Base-by-base conservation (phyloP, 2,329 filamentous ascomycete species). In the Aspergillus piperis region DNA sequence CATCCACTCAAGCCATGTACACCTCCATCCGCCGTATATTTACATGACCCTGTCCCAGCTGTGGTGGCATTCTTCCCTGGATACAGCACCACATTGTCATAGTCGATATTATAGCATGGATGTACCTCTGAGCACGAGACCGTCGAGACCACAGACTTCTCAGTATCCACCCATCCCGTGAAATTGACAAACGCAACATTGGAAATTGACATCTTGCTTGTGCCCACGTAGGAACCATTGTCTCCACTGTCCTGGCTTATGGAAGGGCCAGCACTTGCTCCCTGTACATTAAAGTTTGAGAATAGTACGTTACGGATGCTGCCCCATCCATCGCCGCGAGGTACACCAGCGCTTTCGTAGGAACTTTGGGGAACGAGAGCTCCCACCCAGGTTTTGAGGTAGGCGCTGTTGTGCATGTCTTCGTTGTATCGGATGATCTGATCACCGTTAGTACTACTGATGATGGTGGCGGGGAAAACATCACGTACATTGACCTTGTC, bases 331-430 rank as follows among this genome's bases (percentile, higher is more conserved):
- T 78, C 82, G 10, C 83, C 83, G 4, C 81, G 75, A 3, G 83
- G 82, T 38, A 77, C 69, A 19, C 75, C 78, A 7, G 72, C 81
- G 56, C 74, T 80, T 65, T 86, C 83, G 64, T 86, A 86, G 6
- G 66, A 70, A 17, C 69, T 67, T 63, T 84, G 80, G 0, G 76
- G 75, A 0, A 81, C 77, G 2, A 79, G 75, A 1, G 72, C 78
- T 3, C 84, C 83, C 3, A 84, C 75, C 81, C 82, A 86, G 0
- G 83, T 85, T 66, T 86, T 86, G 69, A 86, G 83, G 64, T 85
- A 84, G 0, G 80, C 82, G 13, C 72, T 71, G 61, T 81, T 79
- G 57, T 80, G 73, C 74, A 82, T 80, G 61, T 82, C 77, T 15
- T 78, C 71, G 56, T 82, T 82, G 65, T 79, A 73, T 13, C 73